A percentile compares a stretch with the other conserved stretches of the same genome.
phyloP scores from a whole-genome alignment of 352 stramenopile genomes.

The Phytophthora cryptogea region DNA sequence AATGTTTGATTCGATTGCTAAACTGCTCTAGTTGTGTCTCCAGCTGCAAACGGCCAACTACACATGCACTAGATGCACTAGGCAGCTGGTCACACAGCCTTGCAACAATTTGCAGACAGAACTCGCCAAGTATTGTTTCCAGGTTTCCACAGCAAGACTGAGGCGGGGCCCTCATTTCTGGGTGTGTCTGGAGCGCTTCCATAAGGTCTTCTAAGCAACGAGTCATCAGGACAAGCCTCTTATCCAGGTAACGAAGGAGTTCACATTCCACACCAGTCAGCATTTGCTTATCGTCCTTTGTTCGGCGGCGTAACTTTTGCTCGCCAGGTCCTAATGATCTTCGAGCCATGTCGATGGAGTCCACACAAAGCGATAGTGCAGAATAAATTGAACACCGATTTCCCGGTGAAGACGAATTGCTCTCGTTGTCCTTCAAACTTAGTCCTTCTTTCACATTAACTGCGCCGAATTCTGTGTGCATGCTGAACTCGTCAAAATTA shows the following conservation, averaged over 20 bases:
- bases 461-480: not conserved
- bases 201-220: conserved; percentile 25
- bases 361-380: conserved; percentile 41
- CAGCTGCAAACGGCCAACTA: conserved; percentile 35
- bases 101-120: conserved; percentile 57
- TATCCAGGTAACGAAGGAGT: conserved; percentile 40
- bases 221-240: conserved; percentile 29
- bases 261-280: conserved; percentile 42
- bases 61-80: conserved; percentile 27
- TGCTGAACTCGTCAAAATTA: conserved; percentile 3
- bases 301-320: conserved; percentile 22
- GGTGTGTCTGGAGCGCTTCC: conserved; percentile 1
- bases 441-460: not conserved
- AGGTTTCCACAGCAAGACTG: conserved; percentile 20
- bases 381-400: not conserved
- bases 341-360: conserved; percentile 51
- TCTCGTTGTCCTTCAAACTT: not conserved
- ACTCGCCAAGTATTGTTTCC: conserved; percentile 56
- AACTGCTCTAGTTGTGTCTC: conserved; percentile 53
- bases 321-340: conserved; percentile 44
- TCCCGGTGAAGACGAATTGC: not conserved
- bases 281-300: not conserved
- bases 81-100: conserved; percentile 61
- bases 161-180: not conserved
- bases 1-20: conserved; percentile 32